These are phyloP conservation scores for Stephanocyclus meneghinianus DNA, from an alignment of 352 stramenopile genomes.

Conservation along the genomic window DNA sequence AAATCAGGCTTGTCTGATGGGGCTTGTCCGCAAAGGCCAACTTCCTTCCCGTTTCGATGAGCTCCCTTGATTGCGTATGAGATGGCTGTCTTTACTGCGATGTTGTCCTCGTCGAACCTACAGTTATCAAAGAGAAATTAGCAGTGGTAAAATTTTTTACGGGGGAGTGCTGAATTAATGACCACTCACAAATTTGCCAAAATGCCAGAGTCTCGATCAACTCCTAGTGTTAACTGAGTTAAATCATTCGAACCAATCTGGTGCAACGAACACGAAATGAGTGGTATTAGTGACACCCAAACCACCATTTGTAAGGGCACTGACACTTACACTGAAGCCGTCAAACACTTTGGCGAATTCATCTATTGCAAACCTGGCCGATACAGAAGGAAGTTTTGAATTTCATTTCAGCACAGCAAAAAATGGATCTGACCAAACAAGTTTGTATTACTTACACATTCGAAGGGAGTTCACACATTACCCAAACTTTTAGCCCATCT, in stretches of 20 bases:
- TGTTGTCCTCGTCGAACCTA: slow-evolving; percentile 50
- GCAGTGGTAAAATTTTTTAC: background rate
- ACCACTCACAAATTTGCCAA: slow-evolving; percentile 28
- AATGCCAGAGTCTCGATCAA: slow-evolving; percentile 47
- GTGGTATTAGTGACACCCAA: background rate
- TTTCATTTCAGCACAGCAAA: background rate
- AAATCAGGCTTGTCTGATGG: slow-evolving; percentile 48
- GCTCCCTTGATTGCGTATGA: slow-evolving; percentile 36
- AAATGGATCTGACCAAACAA: background rate
- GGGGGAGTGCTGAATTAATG: background rate
- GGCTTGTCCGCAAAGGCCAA: slow-evolving; percentile 51
- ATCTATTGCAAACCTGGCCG: slow-evolving; percentile 29
- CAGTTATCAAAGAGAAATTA: background rate
- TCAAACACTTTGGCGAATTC: slow-evolving; percentile 57
- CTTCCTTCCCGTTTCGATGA: slow-evolving; percentile 38
- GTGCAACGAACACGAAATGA: background rate
- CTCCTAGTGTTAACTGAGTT: slow-evolving; percentile 45
- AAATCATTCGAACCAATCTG: slow-evolving; percentile 58
- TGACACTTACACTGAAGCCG: slow-evolving; percentile 42
- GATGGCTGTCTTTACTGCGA: slow-evolving; percentile 39
- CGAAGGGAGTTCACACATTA: slow-evolving; percentile 60
- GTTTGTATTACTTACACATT: slow-evolving; percentile 35
- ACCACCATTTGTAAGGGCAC: background rate
- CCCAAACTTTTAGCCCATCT: slow-evolving; percentile 50
- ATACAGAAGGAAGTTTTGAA: background rate